A percentile compares a stretch with the other conserved stretches of the same genome.
Evolutionary conservation across 352 stramenopile genomes (phyloP).

Genomic region (Phytopythium cucurbitacearum): DNA sequence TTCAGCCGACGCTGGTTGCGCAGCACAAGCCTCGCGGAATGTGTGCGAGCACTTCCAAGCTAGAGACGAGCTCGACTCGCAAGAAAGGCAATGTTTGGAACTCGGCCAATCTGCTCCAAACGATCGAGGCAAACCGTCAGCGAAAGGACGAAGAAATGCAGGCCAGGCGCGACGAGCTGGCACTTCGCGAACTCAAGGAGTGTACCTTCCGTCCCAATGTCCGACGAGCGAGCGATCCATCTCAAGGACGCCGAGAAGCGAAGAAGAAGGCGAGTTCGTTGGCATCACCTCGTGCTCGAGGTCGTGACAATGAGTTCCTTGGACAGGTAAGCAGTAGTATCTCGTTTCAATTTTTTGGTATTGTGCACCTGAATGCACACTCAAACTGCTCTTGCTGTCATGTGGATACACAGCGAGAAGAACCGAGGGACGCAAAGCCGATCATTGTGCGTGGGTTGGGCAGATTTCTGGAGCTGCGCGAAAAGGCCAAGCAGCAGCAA

Average conservation of each 20-base stretch:
- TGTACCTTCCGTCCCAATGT: constrained; percentile 82
- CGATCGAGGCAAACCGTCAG: constrained; percentile 58
- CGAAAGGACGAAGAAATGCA: constrained; percentile 56
- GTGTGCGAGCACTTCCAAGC: constrained; percentile 39
- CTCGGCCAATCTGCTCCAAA: constrained; percentile 60
- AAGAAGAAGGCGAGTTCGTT: constrained; percentile 9
- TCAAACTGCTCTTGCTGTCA: not conserved
- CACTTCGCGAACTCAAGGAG: constrained; percentile 66
- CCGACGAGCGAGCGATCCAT: constrained; percentile 10
- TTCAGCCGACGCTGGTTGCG: constrained; percentile 43
- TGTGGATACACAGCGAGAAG: not conserved
- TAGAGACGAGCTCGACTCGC: constrained; percentile 18
- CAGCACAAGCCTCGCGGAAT: constrained; percentile 15
- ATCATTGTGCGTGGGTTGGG: constrained; percentile 79
- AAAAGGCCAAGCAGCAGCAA: constrained; percentile 63
- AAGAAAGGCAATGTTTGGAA: constrained; percentile 35
- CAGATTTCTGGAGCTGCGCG: constrained; percentile 70
- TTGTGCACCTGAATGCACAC: not conserved
- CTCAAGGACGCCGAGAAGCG: not conserved
- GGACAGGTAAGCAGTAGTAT: constrained; percentile 9
- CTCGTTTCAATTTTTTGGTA: not conserved
- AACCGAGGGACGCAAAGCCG: constrained; percentile 16
- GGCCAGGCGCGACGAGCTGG: constrained; percentile 45
- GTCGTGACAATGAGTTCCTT: not conserved
- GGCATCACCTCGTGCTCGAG: constrained; percentile 12